A percentile compares a stretch with the other conserved stretches of the same genome.
Conservation (phyloP, 257 asterid genomes). For the Capsicum pubescens region DNA sequence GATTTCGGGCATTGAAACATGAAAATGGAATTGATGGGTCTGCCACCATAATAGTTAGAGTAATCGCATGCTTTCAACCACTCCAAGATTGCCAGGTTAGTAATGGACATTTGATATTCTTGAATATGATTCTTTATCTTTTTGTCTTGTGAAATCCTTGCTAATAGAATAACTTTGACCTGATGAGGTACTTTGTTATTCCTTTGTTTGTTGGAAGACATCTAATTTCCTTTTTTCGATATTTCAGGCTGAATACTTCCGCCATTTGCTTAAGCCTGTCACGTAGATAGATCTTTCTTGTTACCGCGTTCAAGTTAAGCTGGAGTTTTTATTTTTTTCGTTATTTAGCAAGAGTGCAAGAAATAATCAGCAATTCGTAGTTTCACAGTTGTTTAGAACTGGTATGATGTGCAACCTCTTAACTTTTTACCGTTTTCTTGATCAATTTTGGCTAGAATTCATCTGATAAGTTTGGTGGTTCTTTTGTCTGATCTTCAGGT, state of each 20-base stretch:
- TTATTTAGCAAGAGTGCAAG: constrained; percentile 48
- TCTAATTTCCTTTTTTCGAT: constrained; percentile 32
- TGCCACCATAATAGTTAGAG: constrained; percentile 93
- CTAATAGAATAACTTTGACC: constrained; percentile 17
- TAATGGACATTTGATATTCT: background rate
- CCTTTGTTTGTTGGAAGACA: constrained; percentile 7
- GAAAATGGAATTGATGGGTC: constrained; percentile 86
- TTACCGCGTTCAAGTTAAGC: constrained; percentile 63
- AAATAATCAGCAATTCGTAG: constrained; percentile 49
- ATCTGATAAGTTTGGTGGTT: constrained; percentile 27
- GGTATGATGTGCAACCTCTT: constrained; percentile 34
- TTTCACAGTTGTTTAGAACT: constrained; percentile 34
- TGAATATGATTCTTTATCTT: background rate
- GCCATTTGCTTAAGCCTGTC: constrained; percentile 90
- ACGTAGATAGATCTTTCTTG: constrained; percentile 68
- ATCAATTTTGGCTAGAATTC: background rate
- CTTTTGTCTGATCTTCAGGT: constrained; percentile 39
- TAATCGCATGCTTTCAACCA: constrained; percentile 97
- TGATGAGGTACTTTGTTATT: constrained; percentile 27
- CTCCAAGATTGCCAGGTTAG: constrained; percentile 98
- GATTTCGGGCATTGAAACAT: constrained; percentile 94
- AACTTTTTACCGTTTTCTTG: background rate
- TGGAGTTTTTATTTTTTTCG: constrained; percentile 47
- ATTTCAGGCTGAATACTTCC: constrained; percentile 96
- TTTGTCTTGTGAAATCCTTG: background rate